Evolutionary conservation across 2,329 filamentous ascomycete genomes (phyloP).

Genomic region (Neoscytalidium dimidiatum): DNA sequence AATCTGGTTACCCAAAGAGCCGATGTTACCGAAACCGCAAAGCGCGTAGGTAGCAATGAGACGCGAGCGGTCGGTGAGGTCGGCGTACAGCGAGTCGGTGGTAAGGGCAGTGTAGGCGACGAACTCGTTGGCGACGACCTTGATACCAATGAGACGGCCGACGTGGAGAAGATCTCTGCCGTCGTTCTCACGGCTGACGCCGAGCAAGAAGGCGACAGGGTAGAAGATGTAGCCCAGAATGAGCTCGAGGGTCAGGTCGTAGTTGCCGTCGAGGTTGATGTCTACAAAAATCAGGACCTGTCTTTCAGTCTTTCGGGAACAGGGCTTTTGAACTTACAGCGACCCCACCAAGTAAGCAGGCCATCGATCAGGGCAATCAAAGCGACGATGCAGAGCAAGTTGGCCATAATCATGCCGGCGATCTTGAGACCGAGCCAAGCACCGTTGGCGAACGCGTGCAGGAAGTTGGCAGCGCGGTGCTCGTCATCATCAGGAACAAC

Average conservation of each 20-base stretch:
- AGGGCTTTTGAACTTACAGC: conserved; percentile 40
- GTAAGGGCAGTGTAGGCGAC: conserved; percentile 67
- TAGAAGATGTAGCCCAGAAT: conserved; percentile 78
- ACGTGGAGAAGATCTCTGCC: conserved; percentile 67
- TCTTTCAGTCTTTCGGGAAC: background rate
- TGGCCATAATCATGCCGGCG: conserved; percentile 77
- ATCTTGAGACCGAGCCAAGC: conserved; percentile 87
- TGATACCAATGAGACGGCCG: conserved; percentile 76
- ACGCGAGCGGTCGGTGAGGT: conserved; percentile 68
- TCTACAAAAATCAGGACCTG: conserved; percentile 36
- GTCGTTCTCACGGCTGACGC: conserved; percentile 61
- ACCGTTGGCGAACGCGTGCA: conserved; percentile 84
- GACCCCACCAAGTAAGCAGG: conserved; percentile 80
- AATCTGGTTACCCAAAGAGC: conserved; percentile 85
- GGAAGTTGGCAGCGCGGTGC: conserved; percentile 72
- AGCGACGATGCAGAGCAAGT: conserved; percentile 81
- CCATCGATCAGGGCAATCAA: conserved; percentile 74
- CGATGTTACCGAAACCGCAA: conserved; percentile 77
- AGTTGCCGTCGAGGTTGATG: conserved; percentile 67
- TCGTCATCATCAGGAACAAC: conserved; percentile 80
- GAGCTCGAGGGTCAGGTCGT: conserved; percentile 71
- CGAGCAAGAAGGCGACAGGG: conserved; percentile 78
- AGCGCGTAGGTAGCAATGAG: conserved; percentile 86
- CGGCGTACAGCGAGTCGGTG: conserved; percentile 52
- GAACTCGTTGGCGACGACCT: conserved; percentile 85